A percentile compares a stretch with the other conserved stretches of the same genome.
phyloP scores from a whole-genome alignment of 192 early-diverging fungal genomes.

The Rhizophagus prolifer region DNA sequence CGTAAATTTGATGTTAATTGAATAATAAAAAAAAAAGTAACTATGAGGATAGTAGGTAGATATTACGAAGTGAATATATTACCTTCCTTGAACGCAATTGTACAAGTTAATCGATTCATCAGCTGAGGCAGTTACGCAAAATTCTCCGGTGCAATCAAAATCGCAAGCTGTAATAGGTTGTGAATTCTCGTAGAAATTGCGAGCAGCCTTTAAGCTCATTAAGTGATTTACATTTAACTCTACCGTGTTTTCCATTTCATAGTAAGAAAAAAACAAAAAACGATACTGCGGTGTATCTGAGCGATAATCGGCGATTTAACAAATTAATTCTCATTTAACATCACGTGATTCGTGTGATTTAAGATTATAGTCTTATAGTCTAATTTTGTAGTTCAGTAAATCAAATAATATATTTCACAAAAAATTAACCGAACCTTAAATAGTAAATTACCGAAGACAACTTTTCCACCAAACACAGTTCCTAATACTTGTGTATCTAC shows the following conservation, averaged over 20 bases:
- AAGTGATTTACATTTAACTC: constrained; percentile 1
- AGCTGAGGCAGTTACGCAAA: constrained; percentile 73
- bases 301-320: too few species aligned
- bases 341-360: too few species aligned
- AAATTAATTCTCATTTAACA: too few species aligned
- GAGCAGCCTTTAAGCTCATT: constrained; percentile 1
- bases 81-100: constrained; percentile 78
- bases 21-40: neutral
- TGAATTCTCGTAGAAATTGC: constrained; percentile 69
- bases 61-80: neutral
- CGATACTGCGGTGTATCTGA: too few species aligned
- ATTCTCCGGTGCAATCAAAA: constrained; percentile 74
- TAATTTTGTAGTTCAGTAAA: too few species aligned
- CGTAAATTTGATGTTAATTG: neutral
- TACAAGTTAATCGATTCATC: constrained; percentile 91
- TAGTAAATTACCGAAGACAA: constrained; percentile 21
- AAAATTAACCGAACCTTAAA: too few species aligned
- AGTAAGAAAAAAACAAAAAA: too few species aligned
- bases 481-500: constrained; percentile 28
- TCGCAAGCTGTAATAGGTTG: constrained; percentile 75
- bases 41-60: neutral
- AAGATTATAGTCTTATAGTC: too few species aligned
- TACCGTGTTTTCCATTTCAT: neutral
- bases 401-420: too few species aligned
- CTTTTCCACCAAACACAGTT: constrained; percentile 33